Evolutionary conservation across 2,329 filamentous ascomycete species (phyloP).

Genomic region (Neonectria sp.): DNA sequence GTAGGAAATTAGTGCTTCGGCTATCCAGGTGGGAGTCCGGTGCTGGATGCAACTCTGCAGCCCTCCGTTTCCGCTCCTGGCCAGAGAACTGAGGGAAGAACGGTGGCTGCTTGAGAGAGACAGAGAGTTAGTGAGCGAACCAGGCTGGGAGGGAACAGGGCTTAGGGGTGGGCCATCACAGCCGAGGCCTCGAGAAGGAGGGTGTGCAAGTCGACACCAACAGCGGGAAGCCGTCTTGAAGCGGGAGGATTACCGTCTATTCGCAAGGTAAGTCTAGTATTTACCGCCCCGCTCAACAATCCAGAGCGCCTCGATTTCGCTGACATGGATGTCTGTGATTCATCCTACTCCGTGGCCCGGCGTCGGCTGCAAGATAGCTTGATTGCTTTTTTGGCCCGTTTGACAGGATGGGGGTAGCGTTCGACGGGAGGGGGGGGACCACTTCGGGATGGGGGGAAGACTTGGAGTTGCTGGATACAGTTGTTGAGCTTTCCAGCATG

Average conservation of each 20-base stretch:
- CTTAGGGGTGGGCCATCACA: too few relatives aligned
- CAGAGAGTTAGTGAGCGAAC: background rate
- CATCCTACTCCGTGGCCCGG: background rate
- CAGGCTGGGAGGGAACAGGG: too few relatives aligned
- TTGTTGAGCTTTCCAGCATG: constrained; percentile 15
- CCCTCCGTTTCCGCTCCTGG: constrained; percentile 13
- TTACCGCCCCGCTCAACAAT: background rate
- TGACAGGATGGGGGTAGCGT: constrained; percentile 1
- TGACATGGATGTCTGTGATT: background rate
- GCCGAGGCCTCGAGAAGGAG: background rate
- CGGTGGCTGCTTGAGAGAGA: background rate
- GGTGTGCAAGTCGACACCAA: background rate
- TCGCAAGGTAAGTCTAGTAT: background rate
- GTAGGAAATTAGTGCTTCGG: constrained; percentile 31
- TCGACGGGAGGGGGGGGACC: constrained; percentile 1
- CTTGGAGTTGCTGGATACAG: constrained; percentile 11
- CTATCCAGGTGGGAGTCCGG: constrained; percentile 27
- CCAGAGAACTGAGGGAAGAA: background rate
- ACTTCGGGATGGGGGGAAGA: constrained; percentile 13
- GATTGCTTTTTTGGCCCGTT: constrained; percentile 12
- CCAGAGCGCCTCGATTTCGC: background rate
- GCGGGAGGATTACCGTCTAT: background rate
- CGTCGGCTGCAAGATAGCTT: constrained; percentile 5
- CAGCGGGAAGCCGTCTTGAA: background rate
- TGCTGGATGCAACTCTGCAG: constrained; percentile 22